Evolutionary conservation across 352 stramenopile species (phyloP).

Genomic region (Phytophthora litchii): DNA sequence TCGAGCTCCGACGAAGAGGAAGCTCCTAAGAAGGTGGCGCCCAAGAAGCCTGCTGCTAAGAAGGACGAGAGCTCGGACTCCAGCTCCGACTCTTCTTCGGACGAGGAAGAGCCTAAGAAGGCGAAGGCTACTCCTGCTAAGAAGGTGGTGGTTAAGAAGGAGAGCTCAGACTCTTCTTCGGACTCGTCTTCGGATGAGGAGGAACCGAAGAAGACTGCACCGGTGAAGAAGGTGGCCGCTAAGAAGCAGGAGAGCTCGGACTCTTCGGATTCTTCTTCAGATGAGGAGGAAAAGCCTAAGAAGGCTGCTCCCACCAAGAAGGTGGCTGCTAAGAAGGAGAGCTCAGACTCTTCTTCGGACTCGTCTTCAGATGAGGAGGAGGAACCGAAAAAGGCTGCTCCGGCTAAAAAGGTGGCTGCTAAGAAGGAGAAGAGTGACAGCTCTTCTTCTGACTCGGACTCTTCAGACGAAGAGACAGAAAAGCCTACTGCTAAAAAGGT

Average conservation of each 20-base stretch:
- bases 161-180: constrained; percentile 37
- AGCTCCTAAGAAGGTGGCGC: constrained; percentile 34
- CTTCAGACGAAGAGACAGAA: constrained; percentile 61
- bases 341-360: constrained; percentile 37
- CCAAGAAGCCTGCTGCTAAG: constrained; percentile 57
- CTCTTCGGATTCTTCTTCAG: constrained; percentile 48
- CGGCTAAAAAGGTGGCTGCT: constrained; percentile 34
- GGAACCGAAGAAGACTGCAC: constrained; percentile 39
- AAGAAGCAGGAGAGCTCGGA: constrained; percentile 59
- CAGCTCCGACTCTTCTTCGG: constrained; percentile 64
- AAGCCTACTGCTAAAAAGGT: constrained; percentile 41
- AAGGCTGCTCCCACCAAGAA: constrained; percentile 41
- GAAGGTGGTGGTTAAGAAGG: constrained; percentile 56
- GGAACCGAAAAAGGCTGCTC: constrained; percentile 51
- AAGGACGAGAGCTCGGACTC: constrained; percentile 51
- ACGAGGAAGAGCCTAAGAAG: constrained; percentile 50
- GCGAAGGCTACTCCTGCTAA: constrained; percentile 30
- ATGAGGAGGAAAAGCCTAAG: constrained; percentile 49
- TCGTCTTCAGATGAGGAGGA: constrained; percentile 56
- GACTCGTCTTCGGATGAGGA: constrained; percentile 47
- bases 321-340: constrained; percentile 50
- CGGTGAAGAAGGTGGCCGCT: constrained; percentile 40
- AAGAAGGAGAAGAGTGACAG: constrained; percentile 53
- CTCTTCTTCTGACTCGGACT: constrained; percentile 52
- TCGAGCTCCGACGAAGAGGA: constrained; percentile 50